A percentile compares a stretch with the other conserved stretches of the same genome.
Conservation (phyloP, 352 stramenopile species). For the Vaucheria bursata region DNA sequence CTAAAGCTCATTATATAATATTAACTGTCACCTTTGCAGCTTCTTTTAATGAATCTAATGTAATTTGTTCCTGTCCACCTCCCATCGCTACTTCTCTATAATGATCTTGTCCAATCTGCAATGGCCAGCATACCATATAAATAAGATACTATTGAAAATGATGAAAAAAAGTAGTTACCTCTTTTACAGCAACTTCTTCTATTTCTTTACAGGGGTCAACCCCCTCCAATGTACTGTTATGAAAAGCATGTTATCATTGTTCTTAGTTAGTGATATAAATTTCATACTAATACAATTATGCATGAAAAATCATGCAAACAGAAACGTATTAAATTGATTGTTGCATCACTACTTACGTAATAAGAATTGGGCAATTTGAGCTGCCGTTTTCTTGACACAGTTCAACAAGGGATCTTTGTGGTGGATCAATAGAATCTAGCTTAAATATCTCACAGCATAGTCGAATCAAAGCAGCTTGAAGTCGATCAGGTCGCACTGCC, state of each 20-base stretch:
- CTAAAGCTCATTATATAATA: too few species aligned
- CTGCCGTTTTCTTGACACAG: slow-evolving; percentile 41
- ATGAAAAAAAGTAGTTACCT: slow-evolving; percentile 8
- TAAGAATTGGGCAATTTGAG: slow-evolving; percentile 65
- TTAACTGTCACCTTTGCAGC: slow-evolving; percentile 60
- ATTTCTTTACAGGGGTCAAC: slow-evolving; percentile 84
- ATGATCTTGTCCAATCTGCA: slow-evolving; percentile 48
- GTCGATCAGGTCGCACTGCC: neutral
- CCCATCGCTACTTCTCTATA: slow-evolving; percentile 89
- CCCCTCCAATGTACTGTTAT: slow-evolving; percentile 64
- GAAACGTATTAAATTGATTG: too few species aligned
- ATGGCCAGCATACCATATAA: neutral
- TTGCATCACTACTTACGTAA: too few species aligned
- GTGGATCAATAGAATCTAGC: slow-evolving; percentile 28
- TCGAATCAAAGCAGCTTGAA: slow-evolving; percentile 31
- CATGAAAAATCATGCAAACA: too few species aligned
- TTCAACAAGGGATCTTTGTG: slow-evolving; percentile 37
- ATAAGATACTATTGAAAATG: neutral
- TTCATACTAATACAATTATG: too few species aligned
- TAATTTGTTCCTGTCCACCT: slow-evolving; percentile 80
- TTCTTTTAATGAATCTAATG: slow-evolving; percentile 65
- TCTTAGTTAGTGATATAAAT: too few species aligned
- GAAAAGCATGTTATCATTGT: too few species aligned
- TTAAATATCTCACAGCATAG: slow-evolving; percentile 30
- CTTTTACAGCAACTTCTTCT: slow-evolving; percentile 68